These are phyloP conservation scores for Vachellia pachyceras DNA, from an alignment of 306 rosid species.

Conservation along the genomic window DNA sequence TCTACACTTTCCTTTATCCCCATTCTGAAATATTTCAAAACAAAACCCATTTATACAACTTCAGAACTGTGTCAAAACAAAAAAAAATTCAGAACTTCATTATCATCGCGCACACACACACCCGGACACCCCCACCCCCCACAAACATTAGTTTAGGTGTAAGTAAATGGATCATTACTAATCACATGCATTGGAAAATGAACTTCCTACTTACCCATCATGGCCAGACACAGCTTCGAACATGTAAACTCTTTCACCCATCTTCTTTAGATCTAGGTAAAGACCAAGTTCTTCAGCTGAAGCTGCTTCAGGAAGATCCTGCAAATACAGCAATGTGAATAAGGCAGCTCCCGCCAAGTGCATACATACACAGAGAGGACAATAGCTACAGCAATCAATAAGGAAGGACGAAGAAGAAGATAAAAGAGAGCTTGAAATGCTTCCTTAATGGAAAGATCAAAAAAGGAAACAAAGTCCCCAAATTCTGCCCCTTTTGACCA, in stretches of 20 bases:
- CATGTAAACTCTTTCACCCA: constrained; percentile 96
- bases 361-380: constrained; percentile 15
- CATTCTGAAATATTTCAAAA: constrained; percentile 60
- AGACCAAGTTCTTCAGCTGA: constrained; percentile 85
- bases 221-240: constrained; percentile 94
- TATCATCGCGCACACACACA: no score
- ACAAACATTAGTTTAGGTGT: background rate
- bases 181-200: constrained; percentile 30
- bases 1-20: constrained; percentile 90
- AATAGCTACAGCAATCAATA: constrained; percentile 2
- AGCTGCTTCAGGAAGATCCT: constrained; percentile 87
- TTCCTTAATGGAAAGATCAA: constrained; percentile 11
- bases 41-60: constrained; percentile 3
- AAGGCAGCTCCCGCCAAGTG: constrained; percentile 4
- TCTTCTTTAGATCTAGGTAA: constrained; percentile 89
- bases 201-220: constrained; percentile 73
- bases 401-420: constrained; percentile 11
- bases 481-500: background rate
- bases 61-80: no score
- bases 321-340: constrained; percentile 40
- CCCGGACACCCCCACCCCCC: background rate
- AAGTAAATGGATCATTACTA: constrained; percentile 26
- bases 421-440: constrained; percentile 7
- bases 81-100: background rate
- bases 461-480: background rate